These are phyloP conservation scores for Hypoxylon sp. DNA, from an alignment of 2,329 filamentous ascomycete species.

Conservation along the genomic window DNA sequence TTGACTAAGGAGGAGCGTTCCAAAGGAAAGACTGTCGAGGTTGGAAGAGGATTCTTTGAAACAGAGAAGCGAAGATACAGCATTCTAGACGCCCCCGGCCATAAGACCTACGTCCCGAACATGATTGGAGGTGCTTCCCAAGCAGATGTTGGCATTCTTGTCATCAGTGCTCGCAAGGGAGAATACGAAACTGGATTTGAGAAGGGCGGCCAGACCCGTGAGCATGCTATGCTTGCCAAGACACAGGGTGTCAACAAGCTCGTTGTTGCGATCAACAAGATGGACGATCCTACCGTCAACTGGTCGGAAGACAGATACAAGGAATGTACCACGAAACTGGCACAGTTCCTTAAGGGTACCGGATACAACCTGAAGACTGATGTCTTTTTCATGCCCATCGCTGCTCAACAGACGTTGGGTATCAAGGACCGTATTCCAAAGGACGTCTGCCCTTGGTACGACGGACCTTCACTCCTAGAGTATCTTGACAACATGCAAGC, in stretches of 20 bases:
- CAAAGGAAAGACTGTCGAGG: slow-evolving; percentile 98
- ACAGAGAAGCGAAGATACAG: slow-evolving; percentile 97
- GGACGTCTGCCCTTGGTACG: slow-evolving; percentile 84
- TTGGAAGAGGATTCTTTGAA: slow-evolving; percentile 96
- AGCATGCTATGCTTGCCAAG: slow-evolving; percentile 92
- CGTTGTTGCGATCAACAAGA: slow-evolving; percentile 97
- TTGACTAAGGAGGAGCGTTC: slow-evolving; percentile 95
- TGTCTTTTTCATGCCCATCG: slow-evolving; percentile 95
- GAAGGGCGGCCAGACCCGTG: slow-evolving; percentile 58
- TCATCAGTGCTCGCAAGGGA: slow-evolving; percentile 96
- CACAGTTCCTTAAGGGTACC: slow-evolving; percentile 89
- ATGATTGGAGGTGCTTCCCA: slow-evolving; percentile 98
- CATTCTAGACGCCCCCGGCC: slow-evolving; percentile 95
- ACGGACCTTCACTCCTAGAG: slow-evolving; percentile 91
- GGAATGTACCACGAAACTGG: slow-evolving; percentile 92
- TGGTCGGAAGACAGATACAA: slow-evolving; percentile 95
- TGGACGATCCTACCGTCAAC: slow-evolving; percentile 97
- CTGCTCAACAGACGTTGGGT: slow-evolving; percentile 86
- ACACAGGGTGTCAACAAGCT: slow-evolving; percentile 99
- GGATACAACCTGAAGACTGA: slow-evolving; percentile 97
- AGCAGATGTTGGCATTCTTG: slow-evolving; percentile 93
- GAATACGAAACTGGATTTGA: slow-evolving; percentile 99
- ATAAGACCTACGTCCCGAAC: slow-evolving; percentile 97
- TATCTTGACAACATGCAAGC: slow-evolving; percentile 95
- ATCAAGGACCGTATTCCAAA: slow-evolving; percentile 91